phyloP scores from a whole-genome alignment of 2,329 filamentous ascomycete species.

The Fusarium incarnatum region DNA sequence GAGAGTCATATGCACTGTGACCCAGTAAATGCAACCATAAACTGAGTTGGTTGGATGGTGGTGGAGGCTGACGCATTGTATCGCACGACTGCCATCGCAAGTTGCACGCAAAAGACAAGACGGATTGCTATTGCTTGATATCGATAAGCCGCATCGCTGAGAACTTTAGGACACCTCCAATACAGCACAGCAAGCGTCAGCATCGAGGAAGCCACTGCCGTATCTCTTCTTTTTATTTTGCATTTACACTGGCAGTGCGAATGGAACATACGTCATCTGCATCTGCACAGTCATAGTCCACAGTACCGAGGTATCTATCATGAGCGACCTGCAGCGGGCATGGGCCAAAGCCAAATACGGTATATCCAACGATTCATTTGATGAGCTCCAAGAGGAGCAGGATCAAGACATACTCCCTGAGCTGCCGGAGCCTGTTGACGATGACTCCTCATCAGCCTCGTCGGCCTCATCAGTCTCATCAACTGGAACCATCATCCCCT shows the following conservation, averaged over 20 bases:
- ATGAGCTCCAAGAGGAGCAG: slow-evolving; percentile 66
- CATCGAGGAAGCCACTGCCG: slow-evolving; percentile 8
- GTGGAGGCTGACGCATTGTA: slow-evolving; percentile 21
- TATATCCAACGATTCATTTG: slow-evolving; percentile 62
- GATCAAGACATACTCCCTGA: slow-evolving; percentile 61
- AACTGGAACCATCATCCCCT: slow-evolving; percentile 89
- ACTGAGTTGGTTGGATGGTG: slow-evolving; percentile 23
- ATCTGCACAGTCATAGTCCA: not conserved
- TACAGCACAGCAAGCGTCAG: slow-evolving; percentile 11
- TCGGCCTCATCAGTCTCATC: slow-evolving; percentile 88
- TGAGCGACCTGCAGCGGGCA: slow-evolving; percentile 84
- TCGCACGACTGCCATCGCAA: slow-evolving; percentile 35
- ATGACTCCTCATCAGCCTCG: slow-evolving; percentile 80
- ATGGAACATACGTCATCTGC: slow-evolving; percentile 36
- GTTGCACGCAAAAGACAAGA: slow-evolving; percentile 22
- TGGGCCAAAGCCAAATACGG: slow-evolving; percentile 82
- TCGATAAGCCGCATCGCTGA: slow-evolving; percentile 12
- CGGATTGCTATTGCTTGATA: slow-evolving; percentile 12
- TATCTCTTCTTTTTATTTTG: not conserved
- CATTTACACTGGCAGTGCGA: slow-evolving; percentile 21
- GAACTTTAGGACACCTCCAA: not conserved
- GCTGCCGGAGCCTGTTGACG: slow-evolving; percentile 59
- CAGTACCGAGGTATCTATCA: slow-evolving; percentile 53
- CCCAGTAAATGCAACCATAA: slow-evolving; percentile 29
- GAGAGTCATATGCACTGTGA: slow-evolving; percentile 17